Evolutionary conservation across 768 basidiomycete genomes (phyloP).

Genomic region (Ramaria sp.): DNA sequence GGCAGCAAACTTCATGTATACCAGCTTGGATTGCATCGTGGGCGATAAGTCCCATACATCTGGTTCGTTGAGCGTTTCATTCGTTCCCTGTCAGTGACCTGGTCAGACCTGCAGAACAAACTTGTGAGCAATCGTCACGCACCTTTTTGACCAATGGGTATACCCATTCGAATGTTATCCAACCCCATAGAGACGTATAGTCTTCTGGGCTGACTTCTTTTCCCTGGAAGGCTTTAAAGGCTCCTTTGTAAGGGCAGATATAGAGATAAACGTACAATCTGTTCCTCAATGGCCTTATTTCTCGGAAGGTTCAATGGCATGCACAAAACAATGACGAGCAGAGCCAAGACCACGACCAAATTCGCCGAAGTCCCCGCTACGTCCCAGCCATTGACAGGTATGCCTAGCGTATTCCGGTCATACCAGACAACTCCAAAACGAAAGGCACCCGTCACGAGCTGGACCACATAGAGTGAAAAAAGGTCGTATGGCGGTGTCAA

Average conservation of each 20-base stretch:
- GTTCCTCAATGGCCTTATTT: conserved; percentile 32
- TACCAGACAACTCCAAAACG: conserved; percentile 46
- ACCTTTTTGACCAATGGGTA: conserved; percentile 49
- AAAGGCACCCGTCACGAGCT: conserved; percentile 36
- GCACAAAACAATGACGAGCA: conserved; percentile 37
- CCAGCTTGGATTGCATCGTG: conserved; percentile 51
- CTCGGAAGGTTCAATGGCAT: conserved; percentile 68
- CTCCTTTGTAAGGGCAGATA: too few relatives aligned
- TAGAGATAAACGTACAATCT: conserved; percentile 43
- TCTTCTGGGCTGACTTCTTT: conserved; percentile 58
- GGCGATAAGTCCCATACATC: conserved; percentile 69
- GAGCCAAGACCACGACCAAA: conserved; percentile 29
- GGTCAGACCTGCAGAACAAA: not conserved
- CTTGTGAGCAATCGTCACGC: conserved; percentile 9
- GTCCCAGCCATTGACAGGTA: conserved; percentile 26
- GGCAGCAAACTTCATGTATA: conserved; percentile 42
- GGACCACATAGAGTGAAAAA: conserved; percentile 43
- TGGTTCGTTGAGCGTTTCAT: conserved; percentile 51
- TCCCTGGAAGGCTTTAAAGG: conserved; percentile 28
- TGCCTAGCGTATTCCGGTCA: conserved; percentile 33
- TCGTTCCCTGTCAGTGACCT: conserved; percentile 25
- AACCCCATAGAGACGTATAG: conserved; percentile 59
- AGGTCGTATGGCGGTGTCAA: conserved; percentile 56
- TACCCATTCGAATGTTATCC: conserved; percentile 67
- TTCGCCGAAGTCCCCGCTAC: conserved; percentile 28